These are phyloP conservation scores for Coriaria nepalensis DNA, from an alignment of 306 rosid genomes.

Conservation along the genomic window DNA sequence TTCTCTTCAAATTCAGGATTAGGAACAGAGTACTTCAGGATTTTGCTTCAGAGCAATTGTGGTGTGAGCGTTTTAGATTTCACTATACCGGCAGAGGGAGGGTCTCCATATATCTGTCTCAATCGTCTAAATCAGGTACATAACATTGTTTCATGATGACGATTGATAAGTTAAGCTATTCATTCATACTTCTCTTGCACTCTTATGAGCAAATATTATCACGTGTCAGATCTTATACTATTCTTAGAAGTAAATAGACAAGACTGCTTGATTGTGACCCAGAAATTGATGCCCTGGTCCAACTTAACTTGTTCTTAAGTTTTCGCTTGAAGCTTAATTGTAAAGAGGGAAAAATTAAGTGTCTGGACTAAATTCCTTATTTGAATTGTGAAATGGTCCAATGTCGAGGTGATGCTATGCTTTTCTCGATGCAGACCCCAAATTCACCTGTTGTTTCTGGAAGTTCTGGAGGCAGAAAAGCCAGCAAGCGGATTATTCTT, in stretches of 20 bases:
- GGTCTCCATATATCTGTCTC: constrained; percentile 60
- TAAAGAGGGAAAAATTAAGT: no score
- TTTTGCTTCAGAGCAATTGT: constrained; percentile 86
- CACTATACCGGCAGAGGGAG: constrained; percentile 56
- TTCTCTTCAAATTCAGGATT: constrained; percentile 35
- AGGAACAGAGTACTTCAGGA: constrained; percentile 72
- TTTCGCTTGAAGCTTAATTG: no score
- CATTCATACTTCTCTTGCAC: neutral
- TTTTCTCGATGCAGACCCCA: constrained; percentile 66
- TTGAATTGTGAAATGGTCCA: no score
- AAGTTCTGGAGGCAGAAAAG: constrained; percentile 65
- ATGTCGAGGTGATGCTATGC: neutral
- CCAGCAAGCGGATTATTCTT: constrained; percentile 49
- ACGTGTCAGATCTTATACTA: neutral
- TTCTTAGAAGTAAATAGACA: no score
- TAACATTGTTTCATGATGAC: constrained; percentile 1
- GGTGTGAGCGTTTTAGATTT: constrained; percentile 90
- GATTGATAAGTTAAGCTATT: neutral
- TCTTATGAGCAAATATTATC: neutral
- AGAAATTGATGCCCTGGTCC: no score
- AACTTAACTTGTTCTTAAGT: no score
- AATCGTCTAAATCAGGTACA: constrained; percentile 86
- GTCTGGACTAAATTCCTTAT: no score
- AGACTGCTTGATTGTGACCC: no score
- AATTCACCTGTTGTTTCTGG: constrained; percentile 73